These are phyloP conservation scores for Trichoderma citrinoviride DNA, from an alignment of 2,329 filamentous ascomycete species.

Conservation along the genomic window DNA sequence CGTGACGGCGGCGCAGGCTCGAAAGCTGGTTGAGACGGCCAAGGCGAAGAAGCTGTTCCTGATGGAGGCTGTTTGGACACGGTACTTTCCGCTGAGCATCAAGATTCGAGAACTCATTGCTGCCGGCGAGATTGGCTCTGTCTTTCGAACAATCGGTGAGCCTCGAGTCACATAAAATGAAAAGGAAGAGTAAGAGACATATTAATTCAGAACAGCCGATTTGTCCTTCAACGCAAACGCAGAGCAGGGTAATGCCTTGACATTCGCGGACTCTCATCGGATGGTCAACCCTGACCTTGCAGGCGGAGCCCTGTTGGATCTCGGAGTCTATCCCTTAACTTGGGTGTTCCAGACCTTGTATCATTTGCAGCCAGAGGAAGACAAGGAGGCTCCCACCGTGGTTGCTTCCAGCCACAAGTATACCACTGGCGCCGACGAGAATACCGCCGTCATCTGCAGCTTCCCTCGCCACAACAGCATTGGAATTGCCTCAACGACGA, in stretches of 20 bases:
- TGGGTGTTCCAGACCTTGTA: conserved; percentile 92
- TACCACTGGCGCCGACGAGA: conserved; percentile 71
- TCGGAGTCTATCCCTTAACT: conserved; percentile 84
- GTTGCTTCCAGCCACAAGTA: conserved; percentile 70
- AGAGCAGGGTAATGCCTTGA: conserved; percentile 47
- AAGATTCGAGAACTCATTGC: conserved; percentile 65
- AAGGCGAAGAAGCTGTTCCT: conserved; percentile 70
- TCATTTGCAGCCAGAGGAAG: conserved; percentile 67
- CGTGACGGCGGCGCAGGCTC: conserved; percentile 74
- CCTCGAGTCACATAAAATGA: not conserved
- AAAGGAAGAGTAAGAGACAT: not conserved
- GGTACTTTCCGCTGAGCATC: conserved; percentile 81
- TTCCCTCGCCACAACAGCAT: conserved; percentile 70
- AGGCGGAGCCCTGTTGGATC: conserved; percentile 76
- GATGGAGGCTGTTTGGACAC: conserved; percentile 88
- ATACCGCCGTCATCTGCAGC: conserved; percentile 71
- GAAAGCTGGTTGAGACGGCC: conserved; percentile 69
- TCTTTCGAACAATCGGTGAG: conserved; percentile 57
- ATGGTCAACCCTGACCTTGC: conserved; percentile 82
- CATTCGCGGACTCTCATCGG: conserved; percentile 61
- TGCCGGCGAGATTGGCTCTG: conserved; percentile 55
- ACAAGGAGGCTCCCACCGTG: conserved; percentile 67
- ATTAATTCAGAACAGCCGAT: conserved; percentile 45
- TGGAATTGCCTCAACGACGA: conserved; percentile 66
- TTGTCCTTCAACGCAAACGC: conserved; percentile 59